phyloP scores from a whole-genome alignment of 495 filamentous ascomycete genomes.

The Hypoxylon lenormandii region DNA sequence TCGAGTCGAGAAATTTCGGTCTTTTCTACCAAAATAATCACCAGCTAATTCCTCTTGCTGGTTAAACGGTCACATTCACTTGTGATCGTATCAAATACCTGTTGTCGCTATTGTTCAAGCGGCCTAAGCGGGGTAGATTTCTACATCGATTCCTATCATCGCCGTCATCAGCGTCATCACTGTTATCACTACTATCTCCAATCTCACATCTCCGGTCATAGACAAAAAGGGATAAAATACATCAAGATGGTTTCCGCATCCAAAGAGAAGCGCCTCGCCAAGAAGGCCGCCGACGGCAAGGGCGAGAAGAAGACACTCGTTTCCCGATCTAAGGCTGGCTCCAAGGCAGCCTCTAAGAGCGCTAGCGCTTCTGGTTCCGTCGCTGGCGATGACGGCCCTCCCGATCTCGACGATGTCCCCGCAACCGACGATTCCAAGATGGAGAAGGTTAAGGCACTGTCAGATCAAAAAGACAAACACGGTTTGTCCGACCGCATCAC shows the following conservation, averaged over 20 bases:
- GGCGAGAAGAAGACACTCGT: slow-evolving; percentile 78
- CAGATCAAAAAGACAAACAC: slow-evolving; percentile 91
- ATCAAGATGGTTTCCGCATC: slow-evolving; percentile 87
- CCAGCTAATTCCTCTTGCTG: slow-evolving; percentile 8
- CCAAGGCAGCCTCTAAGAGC: slow-evolving; percentile 72
- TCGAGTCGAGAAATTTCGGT: neutral
- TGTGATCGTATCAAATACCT: slow-evolving; percentile 7
- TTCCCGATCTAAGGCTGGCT: slow-evolving; percentile 73
- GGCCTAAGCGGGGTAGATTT: slow-evolving; percentile 44
- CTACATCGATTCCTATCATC: slow-evolving; percentile 11
- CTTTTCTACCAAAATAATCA: neutral
- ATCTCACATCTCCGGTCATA: slow-evolving; percentile 18
- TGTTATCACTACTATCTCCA: neutral
- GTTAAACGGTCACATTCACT: slow-evolving; percentile 34
- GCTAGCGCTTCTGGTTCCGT: slow-evolving; percentile 73
- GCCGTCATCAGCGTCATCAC: slow-evolving; percentile 8
- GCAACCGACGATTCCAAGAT: slow-evolving; percentile 77
- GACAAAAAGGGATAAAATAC: slow-evolving; percentile 31
- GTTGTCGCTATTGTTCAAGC: slow-evolving; percentile 12
- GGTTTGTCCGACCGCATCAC: slow-evolving; percentile 98
- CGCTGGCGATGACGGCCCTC: slow-evolving; percentile 75
- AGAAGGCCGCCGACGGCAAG: slow-evolving; percentile 82
- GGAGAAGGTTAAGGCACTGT: slow-evolving; percentile 77
- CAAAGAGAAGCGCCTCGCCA: slow-evolving; percentile 96
- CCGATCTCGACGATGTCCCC: slow-evolving; percentile 70